Base-by-base conservation (phyloP, 2,329 filamentous ascomycete genomes). In the Claviceps fusiformis region DNA sequence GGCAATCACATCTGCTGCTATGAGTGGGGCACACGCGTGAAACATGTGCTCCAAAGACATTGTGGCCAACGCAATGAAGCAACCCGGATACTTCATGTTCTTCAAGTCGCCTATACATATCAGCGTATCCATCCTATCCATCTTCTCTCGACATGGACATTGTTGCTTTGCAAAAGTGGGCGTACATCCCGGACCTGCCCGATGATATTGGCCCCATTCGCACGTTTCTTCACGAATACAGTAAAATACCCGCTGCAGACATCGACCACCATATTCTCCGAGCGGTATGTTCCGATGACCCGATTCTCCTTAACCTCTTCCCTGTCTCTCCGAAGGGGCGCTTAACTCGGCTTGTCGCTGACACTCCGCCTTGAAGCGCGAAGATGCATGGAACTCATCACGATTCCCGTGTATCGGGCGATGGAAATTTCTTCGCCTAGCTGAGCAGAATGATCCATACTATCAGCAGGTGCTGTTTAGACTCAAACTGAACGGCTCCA, bases 391-490 rank as follows among this genome's bases (percentile, higher is more conserved):
- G 75, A 67, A 67, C 33, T 61, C 73, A 50, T 71, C 71, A 46
- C 70, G 70, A 8, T 70, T 71, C 56, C 71, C 74, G 31, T 75
- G 68, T 59, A 69, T 77, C 54, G 75, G 75, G n/a, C 69, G 73
- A 49, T 77, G 75, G 71, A 75, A 73, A 50, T 78, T 78, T 55
- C 66, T 77, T 17, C 70, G 70, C 46, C 64, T 76, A n/a, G 64
- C 67, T 11, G 70, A 74, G 50, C 62, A 64, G 24, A 59, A 66
- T 43, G 73, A 77, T 57, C 65, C 70, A 6, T 69, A 67, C 50
- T 75, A 76, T 58, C 71, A 68, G 52, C 64, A 71, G 50, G 72
- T 70, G 9, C 65, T 76, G 24, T 68, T 68, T 53, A 69, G 73
- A 35, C 68, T 77, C 39, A 70, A 66, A 15, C 62, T 69, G 33